Base-by-base conservation (phyloP, 2,329 filamentous ascomycete genomes). In the Colletotrichum camelliae region DNA sequence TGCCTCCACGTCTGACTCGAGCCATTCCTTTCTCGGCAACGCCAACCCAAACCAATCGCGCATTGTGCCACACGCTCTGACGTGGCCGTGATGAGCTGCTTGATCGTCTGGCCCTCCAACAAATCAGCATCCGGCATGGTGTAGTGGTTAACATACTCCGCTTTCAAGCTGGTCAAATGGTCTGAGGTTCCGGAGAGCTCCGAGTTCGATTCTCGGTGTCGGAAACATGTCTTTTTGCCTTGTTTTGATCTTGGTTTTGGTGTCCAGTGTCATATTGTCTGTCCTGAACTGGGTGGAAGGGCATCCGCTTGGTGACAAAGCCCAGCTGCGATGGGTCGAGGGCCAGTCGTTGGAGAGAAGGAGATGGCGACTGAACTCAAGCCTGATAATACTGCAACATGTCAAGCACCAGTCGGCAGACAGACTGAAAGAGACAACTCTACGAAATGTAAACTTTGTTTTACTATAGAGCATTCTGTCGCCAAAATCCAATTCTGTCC, bases 141-240 rank as follows among this genome's bases (percentile, higher is more conserved):
- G 70, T 72, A 72, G 39, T 24, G 70, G 70, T 72, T 68, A 72
- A 58, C 70, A 67, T 72, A 72, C 70, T 72, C 70, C 70, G 70
- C 70, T 72, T 72, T 72, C 70, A 72, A 10, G 58, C 31, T n/a
- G 13, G 13, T 48, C 43, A 37, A 37, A 24, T 7, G 48, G n/a
- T 27, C 27, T 33, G 31, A 58, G 27, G 61, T 21, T 12, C 70
- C 70, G 70, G 70, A 72, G 70, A 72, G 70, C 55, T 39, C 70
- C 70, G 70, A 31, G 70, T 72, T 68, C 70, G 70, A 72, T 33
- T 68, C 70, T 31, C 64, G 70, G 64, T 68, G 55, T 35, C 55
- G 64, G 70, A 72, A 72, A 29, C 4, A 13, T 31, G 10, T 31
- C 12, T 69, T 67, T 67, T 58, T 67, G 16, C 4, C 12, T 27